Percentiles rank a stretch among this genome's conserved stretches.
These are phyloP conservation scores for Vigna angularis DNA, from an alignment of 306 rosid genomes.

Conservation along the genomic window DNA sequence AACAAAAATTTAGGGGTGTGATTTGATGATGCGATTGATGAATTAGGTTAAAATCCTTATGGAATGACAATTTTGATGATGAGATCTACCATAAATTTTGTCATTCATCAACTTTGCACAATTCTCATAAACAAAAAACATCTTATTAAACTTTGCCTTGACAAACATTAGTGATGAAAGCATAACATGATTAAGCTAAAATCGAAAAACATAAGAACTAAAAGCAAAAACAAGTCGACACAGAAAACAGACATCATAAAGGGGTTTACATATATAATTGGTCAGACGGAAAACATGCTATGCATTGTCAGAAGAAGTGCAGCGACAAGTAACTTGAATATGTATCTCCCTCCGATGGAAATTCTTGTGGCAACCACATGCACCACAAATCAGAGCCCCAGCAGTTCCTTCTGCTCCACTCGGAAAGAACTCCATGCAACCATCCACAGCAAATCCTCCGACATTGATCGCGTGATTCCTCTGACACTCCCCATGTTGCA, in stretches of 20 bases:
- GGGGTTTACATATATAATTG: neutral
- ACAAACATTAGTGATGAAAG: neutral
- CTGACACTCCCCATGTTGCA: conserved; percentile 62
- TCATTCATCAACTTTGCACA: neutral
- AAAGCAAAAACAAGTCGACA: neutral
- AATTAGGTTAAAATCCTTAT: neutral
- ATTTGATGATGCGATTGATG: neutral
- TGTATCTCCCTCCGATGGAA: conserved; percentile 54
- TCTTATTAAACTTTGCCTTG: neutral
- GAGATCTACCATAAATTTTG: no score
- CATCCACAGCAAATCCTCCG: conserved; percentile 65
- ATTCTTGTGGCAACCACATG: conserved; percentile 73
- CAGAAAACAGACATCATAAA: neutral
- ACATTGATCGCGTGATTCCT: conserved; percentile 66
- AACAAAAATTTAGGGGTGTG: neutral
- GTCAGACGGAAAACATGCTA: neutral
- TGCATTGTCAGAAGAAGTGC: neutral
- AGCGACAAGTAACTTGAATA: neutral
- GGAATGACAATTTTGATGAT: neutral
- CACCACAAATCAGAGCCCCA: conserved; percentile 66
- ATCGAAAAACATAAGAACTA: neutral
- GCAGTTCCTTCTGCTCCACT: conserved; percentile 57
- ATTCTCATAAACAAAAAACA: neutral
- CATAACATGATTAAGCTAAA: neutral
- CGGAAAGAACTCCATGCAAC: conserved; percentile 76